Base-by-base conservation (phyloP, 352 stramenopile genomes). In the Pythium brachiatum region DNA sequence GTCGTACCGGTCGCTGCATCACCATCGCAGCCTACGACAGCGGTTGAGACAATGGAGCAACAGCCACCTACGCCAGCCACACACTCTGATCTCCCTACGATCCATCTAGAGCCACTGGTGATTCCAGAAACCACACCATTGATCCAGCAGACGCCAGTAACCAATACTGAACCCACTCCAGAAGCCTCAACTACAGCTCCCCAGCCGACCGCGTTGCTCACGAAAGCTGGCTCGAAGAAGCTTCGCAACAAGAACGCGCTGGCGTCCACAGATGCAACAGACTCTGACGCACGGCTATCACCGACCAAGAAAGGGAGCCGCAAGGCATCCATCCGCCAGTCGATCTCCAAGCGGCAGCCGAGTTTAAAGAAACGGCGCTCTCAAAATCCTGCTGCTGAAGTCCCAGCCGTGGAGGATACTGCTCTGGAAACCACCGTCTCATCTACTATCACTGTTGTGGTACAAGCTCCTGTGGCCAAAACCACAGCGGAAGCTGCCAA, bases 361-460 rank as follows among this genome's bases (percentile, higher is more conserved):
- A 68, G 61, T 38, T 26, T 68, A 18, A 68, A 51, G 36, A 50
- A 55, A n/a, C 60, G 38, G 16, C 57, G 57, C 8, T 61, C 38
- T 29, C 62, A 57, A 7, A 25, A 56, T 20, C 41, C 57, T 12
- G 7, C 54, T 1, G 8, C 27, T 20, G 8, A 44, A 39, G 13
- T 51, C 1, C 31, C 48, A 23, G 39, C 47, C 6, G 36, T n/a
- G n/a, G 55, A 47, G 9, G 18, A 44, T 44, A 21, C 36, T 16
- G 21, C n/a, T 2, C 5, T 7, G 21, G 36, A 21, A 3, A 2
- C 36, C 36, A 44, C 36, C 3, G 36, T 21, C 36, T 44, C 36
- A 44, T 4, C 15, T 21, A 12, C 29, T 34, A 34, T 34, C 29
- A 9, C 29, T 34, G 29, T 34, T 34, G 29, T 34, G 39, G n/a